Evolutionary conservation across 2,329 filamentous ascomycete genomes (phyloP).

Genomic region (Golovinomyces cichoracearum): DNA sequence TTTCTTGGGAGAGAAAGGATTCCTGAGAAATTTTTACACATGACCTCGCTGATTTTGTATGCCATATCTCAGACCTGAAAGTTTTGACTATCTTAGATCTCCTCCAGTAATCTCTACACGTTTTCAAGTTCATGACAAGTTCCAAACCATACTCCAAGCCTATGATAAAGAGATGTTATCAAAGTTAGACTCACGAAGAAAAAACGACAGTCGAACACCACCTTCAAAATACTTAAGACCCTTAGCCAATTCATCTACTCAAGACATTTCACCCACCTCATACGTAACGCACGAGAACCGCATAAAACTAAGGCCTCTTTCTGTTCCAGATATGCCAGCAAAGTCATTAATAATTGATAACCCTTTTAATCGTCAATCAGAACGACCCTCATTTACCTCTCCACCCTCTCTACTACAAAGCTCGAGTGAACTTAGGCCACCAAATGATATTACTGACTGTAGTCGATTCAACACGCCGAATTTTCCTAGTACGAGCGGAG

Average conservation of each 20-base stretch:
- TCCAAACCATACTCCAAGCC: slow-evolving; percentile 15
- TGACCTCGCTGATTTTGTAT: too few species aligned
- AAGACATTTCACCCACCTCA: slow-evolving; percentile 15
- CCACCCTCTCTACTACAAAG: slow-evolving; percentile 3
- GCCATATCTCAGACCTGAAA: too few species aligned
- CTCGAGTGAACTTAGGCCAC: slow-evolving; percentile 12
- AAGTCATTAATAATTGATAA: too few species aligned
- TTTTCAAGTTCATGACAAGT: slow-evolving; percentile 12
- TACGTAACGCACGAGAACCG: too few species aligned
- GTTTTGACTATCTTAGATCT: too few species aligned
- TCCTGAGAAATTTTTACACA: too few species aligned
- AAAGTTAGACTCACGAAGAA: slow-evolving; percentile 14
- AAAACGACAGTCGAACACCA: slow-evolving; percentile 14
- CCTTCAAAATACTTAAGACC: slow-evolving; percentile 11
- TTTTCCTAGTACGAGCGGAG: background rate
- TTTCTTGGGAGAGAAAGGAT: too few species aligned
- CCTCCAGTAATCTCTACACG: slow-evolving; percentile 7
- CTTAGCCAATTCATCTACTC: slow-evolving; percentile 13
- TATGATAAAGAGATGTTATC: slow-evolving; percentile 17
- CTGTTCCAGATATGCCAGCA: too few species aligned
- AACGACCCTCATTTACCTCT: too few species aligned
- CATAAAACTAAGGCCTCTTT: too few species aligned
- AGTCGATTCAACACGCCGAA: slow-evolving; percentile 8
- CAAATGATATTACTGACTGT: slow-evolving; percentile 12
- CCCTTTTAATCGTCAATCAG: too few species aligned